phyloP scores from a whole-genome alignment of 2,329 filamentous ascomycete species.

The Penicillium aurantiogriseum region DNA sequence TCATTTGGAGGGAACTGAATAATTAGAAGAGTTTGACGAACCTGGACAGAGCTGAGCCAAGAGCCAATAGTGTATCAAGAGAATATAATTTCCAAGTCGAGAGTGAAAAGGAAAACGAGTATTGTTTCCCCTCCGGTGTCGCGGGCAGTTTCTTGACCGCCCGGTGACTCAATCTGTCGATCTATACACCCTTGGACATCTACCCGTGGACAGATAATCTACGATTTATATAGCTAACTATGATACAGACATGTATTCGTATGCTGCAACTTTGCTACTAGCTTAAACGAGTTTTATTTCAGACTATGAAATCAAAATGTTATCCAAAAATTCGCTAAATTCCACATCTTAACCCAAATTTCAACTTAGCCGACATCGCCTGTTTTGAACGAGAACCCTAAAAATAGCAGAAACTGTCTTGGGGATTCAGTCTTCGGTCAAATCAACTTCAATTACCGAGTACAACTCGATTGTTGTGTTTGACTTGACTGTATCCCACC shows the following conservation, averaged over 20 bases:
- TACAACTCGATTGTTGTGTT: background rate
- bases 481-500: background rate
- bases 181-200: background rate
- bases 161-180: slow-evolving; percentile 18
- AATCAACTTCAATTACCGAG: background rate
- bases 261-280: background rate
- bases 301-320: background rate
- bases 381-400: background rate
- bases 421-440: background rate
- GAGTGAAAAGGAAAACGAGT: slow-evolving; percentile 5
- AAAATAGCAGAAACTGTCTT: background rate
- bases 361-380: background rate
- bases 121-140: slow-evolving; percentile 25
- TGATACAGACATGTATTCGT: background rate
- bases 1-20: background rate
- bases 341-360: background rate
- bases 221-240: background rate
- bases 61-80: background rate
- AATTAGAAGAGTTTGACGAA: background rate
- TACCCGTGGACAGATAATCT: background rate
- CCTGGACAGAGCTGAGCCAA: background rate
- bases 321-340: background rate
- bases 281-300: background rate
- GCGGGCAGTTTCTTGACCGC: slow-evolving; percentile 24
- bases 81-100: background rate